Evolutionary conservation across 768 basidiomycete species (phyloP).

Genomic region (Dentipellis fragilis): DNA sequence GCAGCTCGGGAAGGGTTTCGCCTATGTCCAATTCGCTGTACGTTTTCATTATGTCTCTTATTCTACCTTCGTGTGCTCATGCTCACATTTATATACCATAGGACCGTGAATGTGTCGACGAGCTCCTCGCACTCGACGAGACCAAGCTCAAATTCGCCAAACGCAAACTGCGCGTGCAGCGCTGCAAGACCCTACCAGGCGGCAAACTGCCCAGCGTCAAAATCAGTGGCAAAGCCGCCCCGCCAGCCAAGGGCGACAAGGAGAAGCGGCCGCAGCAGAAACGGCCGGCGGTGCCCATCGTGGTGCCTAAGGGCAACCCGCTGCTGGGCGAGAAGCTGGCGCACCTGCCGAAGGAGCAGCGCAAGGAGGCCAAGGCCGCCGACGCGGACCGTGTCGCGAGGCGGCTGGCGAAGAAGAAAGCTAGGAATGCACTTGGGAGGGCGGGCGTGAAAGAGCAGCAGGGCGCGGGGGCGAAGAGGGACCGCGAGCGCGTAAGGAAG

Average conservation of each 20-base stretch:
- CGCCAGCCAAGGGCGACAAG: not conserved
- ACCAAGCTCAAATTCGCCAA: slow-evolving; percentile 84
- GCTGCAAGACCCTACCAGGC: slow-evolving; percentile 72
- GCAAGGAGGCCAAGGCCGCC: slow-evolving; percentile 71
- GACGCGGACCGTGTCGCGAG: slow-evolving; percentile 78
- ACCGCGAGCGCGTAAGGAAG: slow-evolving; percentile 41
- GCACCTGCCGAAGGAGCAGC: slow-evolving; percentile 72
- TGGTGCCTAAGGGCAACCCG: slow-evolving; percentile 73
- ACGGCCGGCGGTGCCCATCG: slow-evolving; percentile 4
- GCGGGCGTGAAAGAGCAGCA: slow-evolving; percentile 24
- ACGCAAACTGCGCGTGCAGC: slow-evolving; percentile 82
- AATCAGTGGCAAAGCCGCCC: slow-evolving; percentile 7
- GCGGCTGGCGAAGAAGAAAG: slow-evolving; percentile 85
- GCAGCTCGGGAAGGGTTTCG: slow-evolving; percentile 92
- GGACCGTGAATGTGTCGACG: slow-evolving; percentile 90
- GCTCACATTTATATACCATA: slow-evolving; percentile 20
- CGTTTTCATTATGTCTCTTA: slow-evolving; percentile 19
- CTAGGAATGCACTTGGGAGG: slow-evolving; percentile 41
- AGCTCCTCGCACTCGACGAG: slow-evolving; percentile 73
- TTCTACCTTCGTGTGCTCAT: not conserved
- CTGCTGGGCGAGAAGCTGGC: slow-evolving; percentile 68
- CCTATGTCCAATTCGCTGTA: slow-evolving; percentile 83
- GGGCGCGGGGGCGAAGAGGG: slow-evolving; percentile 20
- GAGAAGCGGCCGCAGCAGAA: not conserved
- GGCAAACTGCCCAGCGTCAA: slow-evolving; percentile 18